Percentiles rank a stretch among this genome's conserved stretches.
Evolutionary conservation across 768 basidiomycete genomes (phyloP).

Genomic region (Kwoniella dejecticola): DNA sequence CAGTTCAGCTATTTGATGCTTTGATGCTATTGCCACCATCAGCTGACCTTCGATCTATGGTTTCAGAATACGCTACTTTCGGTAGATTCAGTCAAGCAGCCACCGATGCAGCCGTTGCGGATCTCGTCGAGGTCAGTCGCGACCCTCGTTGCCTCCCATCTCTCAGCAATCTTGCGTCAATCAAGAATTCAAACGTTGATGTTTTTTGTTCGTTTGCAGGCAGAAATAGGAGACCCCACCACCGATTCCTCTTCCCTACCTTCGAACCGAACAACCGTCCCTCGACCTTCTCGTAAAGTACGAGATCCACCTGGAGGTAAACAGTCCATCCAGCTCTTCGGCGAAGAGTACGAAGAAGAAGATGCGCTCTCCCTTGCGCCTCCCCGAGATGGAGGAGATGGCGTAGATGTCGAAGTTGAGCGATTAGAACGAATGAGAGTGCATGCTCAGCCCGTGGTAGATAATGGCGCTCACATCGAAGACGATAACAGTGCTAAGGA

Average conservation of each 20-base stretch:
- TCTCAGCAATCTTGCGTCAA: background rate
- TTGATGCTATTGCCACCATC: background rate
- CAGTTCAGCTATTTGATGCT: constrained; percentile 9
- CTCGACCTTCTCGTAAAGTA: constrained; percentile 52
- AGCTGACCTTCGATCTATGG: background rate
- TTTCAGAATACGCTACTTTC: constrained; percentile 54
- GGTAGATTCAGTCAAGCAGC: constrained; percentile 51
- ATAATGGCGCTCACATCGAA: constrained; percentile 41
- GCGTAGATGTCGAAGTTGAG: constrained; percentile 47
- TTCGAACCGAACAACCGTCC: constrained; percentile 37
- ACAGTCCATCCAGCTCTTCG: constrained; percentile 40
- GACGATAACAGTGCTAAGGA: constrained; percentile 24
- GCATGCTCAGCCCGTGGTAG: constrained; percentile 40
- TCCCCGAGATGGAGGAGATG: constrained; percentile 45
- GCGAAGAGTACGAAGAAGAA: constrained; percentile 51
- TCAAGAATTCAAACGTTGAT: too few relatives aligned
- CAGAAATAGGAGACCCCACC: constrained; percentile 54
- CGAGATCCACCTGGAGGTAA: constrained; percentile 52
- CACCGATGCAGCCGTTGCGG: constrained; percentile 54
- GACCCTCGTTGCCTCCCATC: background rate
- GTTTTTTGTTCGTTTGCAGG: too few relatives aligned
- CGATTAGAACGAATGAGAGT: constrained; percentile 46
- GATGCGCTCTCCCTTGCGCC: constrained; percentile 54
- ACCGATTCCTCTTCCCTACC: constrained; percentile 31
- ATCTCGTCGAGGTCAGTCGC: constrained; percentile 52